Percentiles rank a stretch among this genome's conserved stretches.
Evolutionary conservation across 345 rosid genomes (phyloP).

Genomic region (Iberis pinnata): DNA sequence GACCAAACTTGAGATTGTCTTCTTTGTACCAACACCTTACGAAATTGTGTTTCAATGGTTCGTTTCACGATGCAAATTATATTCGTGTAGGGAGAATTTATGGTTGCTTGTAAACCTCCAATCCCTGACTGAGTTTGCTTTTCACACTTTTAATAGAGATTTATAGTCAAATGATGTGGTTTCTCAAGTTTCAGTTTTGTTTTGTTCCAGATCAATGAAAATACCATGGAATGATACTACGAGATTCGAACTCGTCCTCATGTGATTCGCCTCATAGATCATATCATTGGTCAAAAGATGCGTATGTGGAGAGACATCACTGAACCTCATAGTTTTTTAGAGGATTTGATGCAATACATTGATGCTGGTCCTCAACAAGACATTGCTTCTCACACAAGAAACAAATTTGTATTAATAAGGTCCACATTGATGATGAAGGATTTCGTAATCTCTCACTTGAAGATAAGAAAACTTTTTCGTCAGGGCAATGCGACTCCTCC

Average conservation of each 20-base stretch:
- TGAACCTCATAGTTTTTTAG: constrained; percentile 65
- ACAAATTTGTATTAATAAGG: too few species aligned
- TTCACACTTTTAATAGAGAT: neutral
- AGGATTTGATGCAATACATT: constrained; percentile 28
- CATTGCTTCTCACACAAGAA: constrained; percentile 1
- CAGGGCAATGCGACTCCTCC: too few species aligned
- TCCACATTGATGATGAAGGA: too few species aligned
- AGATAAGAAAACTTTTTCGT: too few species aligned
- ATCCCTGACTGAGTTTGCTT: neutral
- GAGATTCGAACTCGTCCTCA: constrained; percentile 34
- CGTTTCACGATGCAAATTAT: neutral
- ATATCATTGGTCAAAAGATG: constrained; percentile 49
- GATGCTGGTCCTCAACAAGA: constrained; percentile 4
- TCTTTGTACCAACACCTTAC: constrained; percentile 52
- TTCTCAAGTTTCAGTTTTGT: neutral
- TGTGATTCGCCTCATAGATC: constrained; percentile 1
- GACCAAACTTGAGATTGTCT: neutral
- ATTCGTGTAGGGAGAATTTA: neutral
- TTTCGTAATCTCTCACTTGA: too few species aligned
- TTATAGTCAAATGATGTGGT: neutral
- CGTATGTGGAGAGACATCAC: constrained; percentile 63
- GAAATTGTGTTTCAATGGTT: neutral
- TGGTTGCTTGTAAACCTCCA: constrained; percentile 20
- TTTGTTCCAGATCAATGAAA: neutral
- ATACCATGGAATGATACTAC: constrained; percentile 48